Base-by-base conservation (phyloP, 345 rosid species). In the Sonneratia alba region DNA sequence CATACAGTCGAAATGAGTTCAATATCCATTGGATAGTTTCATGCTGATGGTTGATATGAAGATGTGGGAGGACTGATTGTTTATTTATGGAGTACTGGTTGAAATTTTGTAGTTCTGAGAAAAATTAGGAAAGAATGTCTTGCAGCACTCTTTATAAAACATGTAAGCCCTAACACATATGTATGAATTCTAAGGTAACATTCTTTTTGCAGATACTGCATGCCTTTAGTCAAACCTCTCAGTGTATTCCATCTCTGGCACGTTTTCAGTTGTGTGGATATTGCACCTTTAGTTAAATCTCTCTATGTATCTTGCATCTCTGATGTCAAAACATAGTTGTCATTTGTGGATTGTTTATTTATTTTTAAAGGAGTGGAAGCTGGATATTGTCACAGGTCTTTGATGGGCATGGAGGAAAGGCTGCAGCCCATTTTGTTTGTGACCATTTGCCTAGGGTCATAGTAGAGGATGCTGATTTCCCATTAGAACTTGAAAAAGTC, bases 341-440 rank as follows among this genome's bases (percentile, higher is more conserved):
- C 55, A 12, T 49, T 15, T 49, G 13, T 15, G 13, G 7, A 27
- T 27, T 27, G 1, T 12, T 0, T 15, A 56, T 56, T 19, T 15
- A 7, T 56, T 56, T 19, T n/a, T 22, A 21, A 6, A 9, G 36
- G 6, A 18, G 34, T 1, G 64, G 64, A n/a, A 24, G 14, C 36
- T 59, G 27, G 36, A 62, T 62, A 37, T 11, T 62, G 37, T 69
- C 64, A 67, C 82, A 89, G 95, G 91, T 91, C 36, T 93, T 93
- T 72, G 94, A 88, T 83, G 98, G 98, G 14, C 98, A 93, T 66
- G 97, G 86, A 59, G 97, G 98, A 69, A 77, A 89, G 74, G 85
- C 80, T 69, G 97, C 97, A 0, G 84, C 97, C 22, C 76, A 80
- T 34, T 94, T 83, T 76, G 93, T 91, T 56, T 82, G 96, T 43